A percentile compares a stretch with the other conserved stretches of the same genome.
phyloP scores from a whole-genome alignment of 2,329 filamentous ascomycete genomes.

The Zasmidium angulare region DNA sequence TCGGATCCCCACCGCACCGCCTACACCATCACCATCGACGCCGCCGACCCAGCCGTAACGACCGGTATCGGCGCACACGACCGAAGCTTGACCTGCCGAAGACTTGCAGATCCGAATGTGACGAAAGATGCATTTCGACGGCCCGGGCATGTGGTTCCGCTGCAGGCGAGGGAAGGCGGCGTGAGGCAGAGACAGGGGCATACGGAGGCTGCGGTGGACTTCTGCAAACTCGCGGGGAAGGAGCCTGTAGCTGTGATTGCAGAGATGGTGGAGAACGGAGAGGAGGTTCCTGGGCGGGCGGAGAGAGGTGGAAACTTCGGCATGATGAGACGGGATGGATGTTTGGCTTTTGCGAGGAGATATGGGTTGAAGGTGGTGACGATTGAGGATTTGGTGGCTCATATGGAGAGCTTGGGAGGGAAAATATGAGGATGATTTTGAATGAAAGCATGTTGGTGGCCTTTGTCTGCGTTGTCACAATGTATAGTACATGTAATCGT shows the following conservation, averaged over 20 bases:
- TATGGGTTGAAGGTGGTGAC: slow-evolving; percentile 94
- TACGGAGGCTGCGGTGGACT: slow-evolving; percentile 89
- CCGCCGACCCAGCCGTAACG: slow-evolving; percentile 63
- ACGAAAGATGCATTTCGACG: slow-evolving; percentile 66
- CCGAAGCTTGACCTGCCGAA: slow-evolving; percentile 75
- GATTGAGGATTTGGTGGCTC: slow-evolving; percentile 82
- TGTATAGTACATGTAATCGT: slow-evolving; percentile 6
- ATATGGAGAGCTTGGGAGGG: slow-evolving; percentile 57
- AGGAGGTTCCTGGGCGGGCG: slow-evolving; percentile 66
- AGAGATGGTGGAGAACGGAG: slow-evolving; percentile 86
- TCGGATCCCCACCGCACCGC: slow-evolving; percentile 84
- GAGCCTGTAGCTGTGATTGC: slow-evolving; percentile 77
- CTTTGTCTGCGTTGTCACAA: no score
- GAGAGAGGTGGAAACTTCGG: slow-evolving; percentile 64
- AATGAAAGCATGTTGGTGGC: neutral
- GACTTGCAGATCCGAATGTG: slow-evolving; percentile 67
- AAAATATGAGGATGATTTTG: slow-evolving; percentile 10
- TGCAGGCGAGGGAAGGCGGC: slow-evolving; percentile 76
- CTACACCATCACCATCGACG: slow-evolving; percentile 88
- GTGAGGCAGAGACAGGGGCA: slow-evolving; percentile 79
- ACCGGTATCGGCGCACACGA: slow-evolving; percentile 92
- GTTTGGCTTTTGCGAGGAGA: slow-evolving; percentile 79
- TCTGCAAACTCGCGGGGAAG: slow-evolving; percentile 83
- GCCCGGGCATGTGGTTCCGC: slow-evolving; percentile 86
- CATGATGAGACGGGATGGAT: slow-evolving; percentile 90